A percentile compares a stretch with the other conserved stretches of the same genome.
These are phyloP conservation scores for Neurospora sp. DNA, from an alignment of 495 filamentous ascomycete species.

Conservation along the genomic window DNA sequence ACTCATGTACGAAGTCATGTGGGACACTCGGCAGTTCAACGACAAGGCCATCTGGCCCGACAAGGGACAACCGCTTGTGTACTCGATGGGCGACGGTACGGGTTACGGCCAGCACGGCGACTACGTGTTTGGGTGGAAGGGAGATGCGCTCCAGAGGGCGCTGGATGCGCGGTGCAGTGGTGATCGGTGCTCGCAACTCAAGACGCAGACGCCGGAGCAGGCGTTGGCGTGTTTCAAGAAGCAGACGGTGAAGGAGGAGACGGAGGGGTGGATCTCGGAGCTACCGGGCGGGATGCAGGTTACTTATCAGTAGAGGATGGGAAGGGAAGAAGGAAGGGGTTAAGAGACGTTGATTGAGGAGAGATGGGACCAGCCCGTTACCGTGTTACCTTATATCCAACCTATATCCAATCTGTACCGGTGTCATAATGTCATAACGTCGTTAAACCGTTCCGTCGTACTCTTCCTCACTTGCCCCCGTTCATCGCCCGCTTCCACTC, in stretches of 20 bases:
- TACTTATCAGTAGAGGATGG: neutral
- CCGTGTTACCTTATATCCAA: neutral
- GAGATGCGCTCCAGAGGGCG: conserved; percentile 36
- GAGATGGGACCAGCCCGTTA: neutral
- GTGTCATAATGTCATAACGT: neutral
- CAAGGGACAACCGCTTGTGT: conserved; percentile 36
- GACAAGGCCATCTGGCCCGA: conserved; percentile 33
- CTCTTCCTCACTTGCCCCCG: neutral
- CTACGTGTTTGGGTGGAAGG: conserved; percentile 45
- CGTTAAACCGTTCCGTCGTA: neutral
- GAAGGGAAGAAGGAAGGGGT: neutral
- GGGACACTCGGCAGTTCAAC: conserved; percentile 37
- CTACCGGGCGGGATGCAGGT: conserved; percentile 10
- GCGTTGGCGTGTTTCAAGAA: conserved; percentile 24
- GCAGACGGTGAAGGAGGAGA: conserved; percentile 23
- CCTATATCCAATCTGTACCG: neutral
- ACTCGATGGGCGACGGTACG: conserved; percentile 37
- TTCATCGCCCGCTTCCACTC: conserved; percentile 13
- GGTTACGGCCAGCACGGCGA: conserved; percentile 40
- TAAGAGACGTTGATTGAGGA: neutral
- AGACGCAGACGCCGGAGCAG: conserved; percentile 20
- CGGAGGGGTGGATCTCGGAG: conserved; percentile 21
- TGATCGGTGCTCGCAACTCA: conserved; percentile 27
- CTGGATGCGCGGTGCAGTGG: conserved; percentile 37
- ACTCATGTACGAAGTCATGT: conserved; percentile 43